Conservation (phyloP, 495 filamentous ascomycete genomes). For the Chaetomium tenue region DNA sequence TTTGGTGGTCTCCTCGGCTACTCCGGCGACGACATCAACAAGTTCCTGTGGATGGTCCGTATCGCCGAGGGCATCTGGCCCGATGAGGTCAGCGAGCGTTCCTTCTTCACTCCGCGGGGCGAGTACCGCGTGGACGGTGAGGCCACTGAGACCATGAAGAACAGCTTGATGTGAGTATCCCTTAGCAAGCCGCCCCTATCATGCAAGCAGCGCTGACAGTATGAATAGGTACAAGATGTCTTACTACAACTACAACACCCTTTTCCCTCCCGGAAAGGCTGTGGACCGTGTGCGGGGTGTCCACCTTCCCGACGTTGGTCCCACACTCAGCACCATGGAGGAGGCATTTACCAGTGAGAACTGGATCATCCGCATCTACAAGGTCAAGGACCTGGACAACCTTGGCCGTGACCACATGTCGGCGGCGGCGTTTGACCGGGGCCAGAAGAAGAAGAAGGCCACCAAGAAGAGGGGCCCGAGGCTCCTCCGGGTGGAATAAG, state of each 20-base stretch:
- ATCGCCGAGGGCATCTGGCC: slow-evolving; percentile 99
- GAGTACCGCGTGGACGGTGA: slow-evolving; percentile 94
- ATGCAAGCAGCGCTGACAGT: slow-evolving; percentile 37
- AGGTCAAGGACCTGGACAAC: slow-evolving; percentile 98
- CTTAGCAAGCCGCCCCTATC: slow-evolving; percentile 1
- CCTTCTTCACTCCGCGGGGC: slow-evolving; percentile 92
- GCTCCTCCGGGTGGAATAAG: slow-evolving; percentile 79
- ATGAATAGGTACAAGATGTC: slow-evolving; percentile 96
- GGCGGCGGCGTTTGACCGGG: slow-evolving; percentile 85
- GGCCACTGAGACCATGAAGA: slow-evolving; percentile 97
- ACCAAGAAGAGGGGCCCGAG: slow-evolving; percentile 75
- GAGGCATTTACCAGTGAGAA: slow-evolving; percentile 99
- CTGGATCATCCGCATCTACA: slow-evolving; percentile 99
- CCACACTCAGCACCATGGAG: slow-evolving; percentile 82
- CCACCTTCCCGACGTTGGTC: slow-evolving; percentile 79
- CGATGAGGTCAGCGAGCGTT: slow-evolving; percentile 94
- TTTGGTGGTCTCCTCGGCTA: slow-evolving; percentile 96
- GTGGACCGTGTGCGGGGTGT: slow-evolving; percentile 83
- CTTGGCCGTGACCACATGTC: slow-evolving; percentile 83
- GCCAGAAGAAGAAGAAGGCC: slow-evolving; percentile 89
- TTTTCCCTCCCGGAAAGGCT: slow-evolving; percentile 92
- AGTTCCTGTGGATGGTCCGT: slow-evolving; percentile 99
- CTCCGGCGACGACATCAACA: slow-evolving; percentile 99
- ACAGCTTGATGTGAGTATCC: slow-evolving; percentile 87
- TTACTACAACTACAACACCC: slow-evolving; percentile 92